Base-by-base conservation (phyloP, 805 yeast genomes). In the Ogataea degrootiae region DNA sequence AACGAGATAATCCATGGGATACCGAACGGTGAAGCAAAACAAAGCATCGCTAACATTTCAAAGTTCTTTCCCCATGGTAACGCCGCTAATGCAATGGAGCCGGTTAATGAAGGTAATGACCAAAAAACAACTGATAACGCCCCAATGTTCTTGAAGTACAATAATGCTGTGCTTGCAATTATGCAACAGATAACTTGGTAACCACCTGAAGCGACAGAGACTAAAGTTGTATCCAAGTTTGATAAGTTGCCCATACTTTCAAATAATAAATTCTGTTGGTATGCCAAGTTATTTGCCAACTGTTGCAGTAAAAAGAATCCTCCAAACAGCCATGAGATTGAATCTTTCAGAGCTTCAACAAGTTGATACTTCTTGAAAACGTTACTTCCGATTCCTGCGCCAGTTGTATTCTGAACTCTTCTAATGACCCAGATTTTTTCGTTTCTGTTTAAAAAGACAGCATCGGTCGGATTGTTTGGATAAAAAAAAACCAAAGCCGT, bases 401-500 rank as follows among this genome's bases (percentile, higher is more conserved):
- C 67, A 7, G 68, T 73, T 23, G 64, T 63, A 35, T 52, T 56
- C 51, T 69, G 74, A 46, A 65, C 69, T 58, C 71, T 61, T 62
- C 75, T 60, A 51, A 77, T 76, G 48, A 74, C 63, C 74, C 76
- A 72, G 12, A 78, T 72, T 55, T 72, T 78, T 59, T 82, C 86
- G 39, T 76, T 70, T 2, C 56, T 59, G 5, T 73, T 50, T 42
- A 82, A 66, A 53, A 76, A 76, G 47, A 62, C 68, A 6, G 80
- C 80, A 50, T 67, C 70, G 0, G 81, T 60, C 15, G 86, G 86
- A 58, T 80, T 77, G 49, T 74, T 71, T 37, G 87, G 87, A 55
- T 78, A 81, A 19, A 70, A 68, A 44, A 62, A 57, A 4, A 73
- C 59, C 5, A 67, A 41, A 2, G 68, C 39, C 2, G 72, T 59